Conservation (phyloP, 441 rosid genomes). For the Gossypium davidsonii region DNA sequence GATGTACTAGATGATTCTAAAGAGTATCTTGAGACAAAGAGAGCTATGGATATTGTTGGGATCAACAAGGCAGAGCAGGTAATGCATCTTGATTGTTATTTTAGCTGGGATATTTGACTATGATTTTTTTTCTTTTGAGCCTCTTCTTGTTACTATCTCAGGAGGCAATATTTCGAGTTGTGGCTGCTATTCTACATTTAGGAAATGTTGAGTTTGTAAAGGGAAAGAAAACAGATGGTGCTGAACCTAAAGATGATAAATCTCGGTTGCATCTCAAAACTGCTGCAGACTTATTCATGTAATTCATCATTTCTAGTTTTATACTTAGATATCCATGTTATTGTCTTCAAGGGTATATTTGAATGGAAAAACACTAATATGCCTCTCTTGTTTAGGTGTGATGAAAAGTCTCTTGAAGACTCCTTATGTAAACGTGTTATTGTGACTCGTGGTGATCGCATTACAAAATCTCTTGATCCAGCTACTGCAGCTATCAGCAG, state of each 20-base stretch:
- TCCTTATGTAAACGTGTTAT: constrained; percentile 92
- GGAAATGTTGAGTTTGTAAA: constrained; percentile 84
- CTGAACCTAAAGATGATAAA: constrained; percentile 74
- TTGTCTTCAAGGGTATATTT: constrained; percentile 9
- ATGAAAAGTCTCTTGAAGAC: constrained; percentile 69
- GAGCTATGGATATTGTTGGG: constrained; percentile 90
- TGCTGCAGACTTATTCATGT: constrained; percentile 87
- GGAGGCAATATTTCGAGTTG: constrained; percentile 89
- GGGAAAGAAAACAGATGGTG: constrained; percentile 71
- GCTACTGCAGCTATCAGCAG: constrained; percentile 70
- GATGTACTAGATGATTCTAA: constrained; percentile 70
- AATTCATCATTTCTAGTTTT: constrained; percentile 14
- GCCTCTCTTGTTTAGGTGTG: constrained; percentile 57
- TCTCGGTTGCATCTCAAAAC: constrained; percentile 66
- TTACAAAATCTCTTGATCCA: constrained; percentile 84
- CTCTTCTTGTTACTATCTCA: constrained; percentile 29
- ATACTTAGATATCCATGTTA: background rate
- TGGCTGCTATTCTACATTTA: constrained; percentile 93
- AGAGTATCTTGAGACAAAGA: constrained; percentile 72
- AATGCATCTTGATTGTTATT: constrained; percentile 1
- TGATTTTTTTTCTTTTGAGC: constrained; percentile 10
- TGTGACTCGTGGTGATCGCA: constrained; percentile 89
- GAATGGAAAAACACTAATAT: constrained; percentile 18
- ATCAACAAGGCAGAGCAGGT: constrained; percentile 87
- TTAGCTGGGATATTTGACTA: background rate